phyloP scores from a whole-genome alignment of 768 basidiomycete genomes.

The Amanita jacksonii region DNA sequence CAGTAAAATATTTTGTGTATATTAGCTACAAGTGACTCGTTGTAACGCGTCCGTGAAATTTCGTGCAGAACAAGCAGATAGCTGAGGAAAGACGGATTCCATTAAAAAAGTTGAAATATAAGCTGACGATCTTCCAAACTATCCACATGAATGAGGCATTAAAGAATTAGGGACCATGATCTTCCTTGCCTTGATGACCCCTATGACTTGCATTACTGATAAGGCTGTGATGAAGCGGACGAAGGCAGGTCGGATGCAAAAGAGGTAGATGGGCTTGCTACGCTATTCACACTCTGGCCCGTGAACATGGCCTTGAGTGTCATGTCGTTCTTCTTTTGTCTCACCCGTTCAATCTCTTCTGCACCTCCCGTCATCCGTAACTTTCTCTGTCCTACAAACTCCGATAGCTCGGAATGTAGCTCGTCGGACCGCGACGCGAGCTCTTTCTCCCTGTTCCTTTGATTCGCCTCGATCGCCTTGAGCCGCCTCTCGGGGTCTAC shows the following conservation, averaged over 20 bases:
- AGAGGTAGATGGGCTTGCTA: background rate
- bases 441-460: slow-evolving; percentile 73
- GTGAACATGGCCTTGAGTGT: slow-evolving; percentile 85
- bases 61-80: no score
- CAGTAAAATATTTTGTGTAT: background rate
- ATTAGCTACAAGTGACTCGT: no score
- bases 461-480: slow-evolving; percentile 88
- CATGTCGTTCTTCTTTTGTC: slow-evolving; percentile 76
- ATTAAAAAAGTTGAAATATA: background rate
- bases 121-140: slow-evolving; percentile 3
- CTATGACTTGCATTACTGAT: background rate
- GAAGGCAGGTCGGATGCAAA: slow-evolving; percentile 2
- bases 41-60: no score
- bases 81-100: no score
- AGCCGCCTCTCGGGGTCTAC: slow-evolving; percentile 78
- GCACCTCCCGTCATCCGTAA: slow-evolving; percentile 94
- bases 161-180: slow-evolving; percentile 1
- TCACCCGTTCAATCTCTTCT: slow-evolving; percentile 81
- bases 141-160: slow-evolving; percentile 1
- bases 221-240: slow-evolving; percentile 4
- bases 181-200: background rate
- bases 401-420: slow-evolving; percentile 72
- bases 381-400: slow-evolving; percentile 83
- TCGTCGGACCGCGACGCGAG: slow-evolving; percentile 67
- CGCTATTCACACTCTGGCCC: background rate